Evolutionary conservation across 805 yeast genomes (phyloP), one percentile per base, ranked within the genome.

Genomic region (Hanseniaspora lindneri): DNA sequence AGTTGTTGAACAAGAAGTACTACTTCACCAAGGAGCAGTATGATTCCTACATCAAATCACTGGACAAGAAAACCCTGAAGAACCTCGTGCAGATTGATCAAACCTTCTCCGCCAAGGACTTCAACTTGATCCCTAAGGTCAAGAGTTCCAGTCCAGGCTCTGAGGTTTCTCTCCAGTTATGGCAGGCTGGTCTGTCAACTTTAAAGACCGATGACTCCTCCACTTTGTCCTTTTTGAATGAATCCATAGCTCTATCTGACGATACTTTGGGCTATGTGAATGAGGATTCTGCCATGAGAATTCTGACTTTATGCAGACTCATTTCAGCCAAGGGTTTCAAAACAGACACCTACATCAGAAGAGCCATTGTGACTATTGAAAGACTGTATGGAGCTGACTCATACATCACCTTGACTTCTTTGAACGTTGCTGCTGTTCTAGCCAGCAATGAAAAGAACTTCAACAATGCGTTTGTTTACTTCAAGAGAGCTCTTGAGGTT

Each of bases 301-400:
- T 39, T 8, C 66, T 78, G 36, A 68, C 75, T 9, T 68, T 86
- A 41, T 81, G 94, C 13, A 77, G 79, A 53, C 63, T 34, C 2
- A 20, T 46, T 13, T 37, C 35, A 11, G 43, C 20, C 13, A 35
- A 46, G 3, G 41, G 41, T 23, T 30, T 46, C 13, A 79, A 76
- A 54, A 87, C 96, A 11, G 70, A 77, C 46, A 73, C 71, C 11
- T 67, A 75, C 54, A 75, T 80, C 16, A 76, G 92, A 56, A 80
- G 76, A 60, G 76, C 95, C 1, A 73, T 78, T 53, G 68, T 76
- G 34, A 76, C 87, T 52, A 71, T 79, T 52, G 97, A 89, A 69
- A 78, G 97, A 66, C 72, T 79, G 11, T 63, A 69, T 44, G 98
- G 98, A 53, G 63, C 78, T 53, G 97, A 89, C 60, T 75, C 92